Conservation (phyloP, 108 stramenopile species). For the Cyclotella baltica region DNA sequence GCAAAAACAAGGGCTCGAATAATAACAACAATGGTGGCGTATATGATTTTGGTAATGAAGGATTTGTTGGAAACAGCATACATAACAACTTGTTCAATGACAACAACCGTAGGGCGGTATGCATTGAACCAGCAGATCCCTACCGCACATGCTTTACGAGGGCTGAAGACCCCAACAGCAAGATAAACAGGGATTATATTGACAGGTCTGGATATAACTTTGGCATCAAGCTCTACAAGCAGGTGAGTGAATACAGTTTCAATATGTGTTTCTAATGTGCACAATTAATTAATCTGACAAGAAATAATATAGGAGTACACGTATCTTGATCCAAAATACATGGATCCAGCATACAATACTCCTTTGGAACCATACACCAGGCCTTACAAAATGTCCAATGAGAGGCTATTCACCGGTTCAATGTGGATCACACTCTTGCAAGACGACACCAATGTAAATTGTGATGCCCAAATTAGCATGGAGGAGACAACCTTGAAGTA, state of each 20-base stretch:
- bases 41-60: neutral
- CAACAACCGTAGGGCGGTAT: conserved; percentile 11
- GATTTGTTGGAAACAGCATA: conserved; percentile 2
- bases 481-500: conserved; percentile 11
- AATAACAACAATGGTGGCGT: conserved; percentile 3
- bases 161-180: conserved; percentile 12
- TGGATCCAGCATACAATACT: conserved; percentile 12
- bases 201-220: conserved; percentile 11
- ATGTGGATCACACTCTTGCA: conserved; percentile 19
- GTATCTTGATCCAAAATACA: neutral
- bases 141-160: conserved; percentile 22
- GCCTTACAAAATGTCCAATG: conserved; percentile 5
- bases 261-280: too few relatives aligned
- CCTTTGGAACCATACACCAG: conserved; percentile 11
- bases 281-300: too few relatives aligned
- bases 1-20: neutral
- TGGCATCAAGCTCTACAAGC: conserved; percentile 16
- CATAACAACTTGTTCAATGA: conserved; percentile 15
- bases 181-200: neutral
- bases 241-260: too few relatives aligned
- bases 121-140: conserved; percentile 9
- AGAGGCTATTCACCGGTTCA: neutral
- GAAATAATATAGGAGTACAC: too few relatives aligned
- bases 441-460: conserved; percentile 10
- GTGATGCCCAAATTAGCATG: conserved; percentile 8